Evolutionary conservation across 2,329 filamentous ascomycete species (phyloP), one percentile per base, ranked within the genome.

Genomic region (Didymellaceae sp.): DNA sequence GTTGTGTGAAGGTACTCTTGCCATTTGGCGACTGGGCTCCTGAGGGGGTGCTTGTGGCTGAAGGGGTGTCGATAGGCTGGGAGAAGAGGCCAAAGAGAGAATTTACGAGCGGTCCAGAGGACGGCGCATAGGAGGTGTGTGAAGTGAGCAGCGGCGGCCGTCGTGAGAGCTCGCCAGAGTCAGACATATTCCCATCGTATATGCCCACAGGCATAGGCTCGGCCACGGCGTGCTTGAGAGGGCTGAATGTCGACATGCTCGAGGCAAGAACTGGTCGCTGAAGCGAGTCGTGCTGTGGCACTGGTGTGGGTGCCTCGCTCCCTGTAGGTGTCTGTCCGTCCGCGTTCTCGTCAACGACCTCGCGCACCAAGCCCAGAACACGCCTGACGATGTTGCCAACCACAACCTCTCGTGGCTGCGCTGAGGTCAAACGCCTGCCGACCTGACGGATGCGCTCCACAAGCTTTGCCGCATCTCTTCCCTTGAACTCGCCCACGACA

Each of bases 321-420:
- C 80, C 69, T 62, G 75, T 73, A 40, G 74, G 75, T 50, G 86
- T 78, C 31, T 82, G 83, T 39, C 77, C 86, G 53, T 89, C 89
- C 50, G 87, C 80, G 61, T 91, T 88, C 64, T 95, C 90, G 62
- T 90, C 87, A 30, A 90, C 89, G 67, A 97, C 92, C 67, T 97
- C 92, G 42, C 94, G 86, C 58, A 99, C 94, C 57, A 99, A 81
- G 33, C 91, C 90, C 28, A 99, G 79, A 2, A 97, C 89, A 55
- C 94, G 86, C 54, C 92, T 86, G 37, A 97, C 90, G 61, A 99
- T 92, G 68, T 99, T 99, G 43, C 91, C 93, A 34, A 97, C 91
- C 5, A 91, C 90, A 62, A 96, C 87, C 76, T 97, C 94, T 54
- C 88, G 85, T 13, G 93, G 93, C 65, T 96, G 91, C 6, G 94